A percentile compares a stretch with the other conserved stretches of the same genome.
Evolutionary conservation across 305 asterid genomes (phyloP).

Genomic region (Fraxinus baroniana): DNA sequence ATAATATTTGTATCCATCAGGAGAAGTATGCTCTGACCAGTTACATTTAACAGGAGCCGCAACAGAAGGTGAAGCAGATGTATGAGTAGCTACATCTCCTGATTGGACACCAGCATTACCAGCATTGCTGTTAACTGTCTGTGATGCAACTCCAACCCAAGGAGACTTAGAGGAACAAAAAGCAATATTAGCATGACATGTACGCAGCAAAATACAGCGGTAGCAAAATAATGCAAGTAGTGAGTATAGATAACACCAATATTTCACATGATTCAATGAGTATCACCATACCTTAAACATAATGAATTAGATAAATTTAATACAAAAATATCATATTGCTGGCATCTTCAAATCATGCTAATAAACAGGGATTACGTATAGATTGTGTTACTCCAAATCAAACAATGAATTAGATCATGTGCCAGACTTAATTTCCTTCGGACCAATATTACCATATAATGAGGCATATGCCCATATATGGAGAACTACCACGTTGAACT

Average conservation of each 20-base stretch:
- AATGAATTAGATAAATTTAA: neutral
- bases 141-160: slow-evolving; percentile 62
- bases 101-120: slow-evolving; percentile 35
- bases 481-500: neutral
- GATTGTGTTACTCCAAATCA: neutral
- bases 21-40: slow-evolving; percentile 95
- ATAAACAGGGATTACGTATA: neutral
- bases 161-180: slow-evolving; percentile 42
- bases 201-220: neutral
- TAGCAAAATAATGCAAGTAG: neutral
- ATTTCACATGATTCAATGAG: neutral
- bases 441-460: neutral
- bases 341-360: slow-evolving; percentile 6
- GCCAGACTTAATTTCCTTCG: neutral
- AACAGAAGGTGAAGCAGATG: slow-evolving; percentile 34
- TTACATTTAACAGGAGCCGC: slow-evolving; percentile 45
- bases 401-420: neutral
- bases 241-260: neutral
- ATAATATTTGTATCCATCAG: slow-evolving; percentile 95
- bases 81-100: slow-evolving; percentile 43
- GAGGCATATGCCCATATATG: neutral
- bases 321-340: neutral
- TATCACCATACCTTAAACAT: neutral
- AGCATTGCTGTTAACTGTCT: slow-evolving; percentile 30
- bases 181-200: neutral